phyloP scores from a whole-genome alignment of 805 yeast species.

The Metschnikowia continentalis region DNA sequence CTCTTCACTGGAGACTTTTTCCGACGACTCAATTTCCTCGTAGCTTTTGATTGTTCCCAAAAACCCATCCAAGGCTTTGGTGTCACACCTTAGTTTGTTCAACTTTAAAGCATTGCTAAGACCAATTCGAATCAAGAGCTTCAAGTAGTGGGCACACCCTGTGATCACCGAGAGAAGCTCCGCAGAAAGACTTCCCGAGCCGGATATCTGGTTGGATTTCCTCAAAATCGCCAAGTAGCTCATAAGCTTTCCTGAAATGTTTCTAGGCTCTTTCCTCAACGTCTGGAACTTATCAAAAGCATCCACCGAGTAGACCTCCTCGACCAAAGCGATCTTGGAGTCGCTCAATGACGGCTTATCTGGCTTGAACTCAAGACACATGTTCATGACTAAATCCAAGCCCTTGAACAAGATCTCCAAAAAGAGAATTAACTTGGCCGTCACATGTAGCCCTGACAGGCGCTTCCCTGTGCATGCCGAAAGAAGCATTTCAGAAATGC shows the following conservation, averaged over 20 bases:
- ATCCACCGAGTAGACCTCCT: conserved; percentile 22
- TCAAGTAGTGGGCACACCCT: conserved; percentile 88
- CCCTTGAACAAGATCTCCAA: conserved; percentile 76
- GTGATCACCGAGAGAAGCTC: conserved; percentile 78
- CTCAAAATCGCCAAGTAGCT: conserved; percentile 80
- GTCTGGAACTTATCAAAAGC: conserved; percentile 28
- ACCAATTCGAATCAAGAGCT: conserved; percentile 77
- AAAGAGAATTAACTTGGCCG: conserved; percentile 69
- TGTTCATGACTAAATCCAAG: conserved; percentile 47
- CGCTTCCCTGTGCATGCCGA: conserved; percentile 73
- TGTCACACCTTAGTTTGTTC: conserved; percentile 54
- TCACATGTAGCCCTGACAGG: conserved; percentile 58
- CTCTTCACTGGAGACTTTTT: conserved; percentile 9
- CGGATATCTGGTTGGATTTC: conserved; percentile 43
- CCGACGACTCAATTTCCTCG: conserved; percentile 18
- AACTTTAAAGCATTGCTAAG: conserved; percentile 69
- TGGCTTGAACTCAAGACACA: conserved; percentile 19
- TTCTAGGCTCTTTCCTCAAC: conserved; percentile 67
- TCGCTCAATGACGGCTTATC: conserved; percentile 16
- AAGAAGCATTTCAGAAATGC: conserved; percentile 88
- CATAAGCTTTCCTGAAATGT: conserved; percentile 85
- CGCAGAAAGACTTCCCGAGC: conserved; percentile 50
- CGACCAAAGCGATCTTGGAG: conserved; percentile 13
- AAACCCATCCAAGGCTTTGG: conserved; percentile 60
- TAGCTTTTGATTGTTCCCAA: conserved; percentile 46